These are phyloP conservation scores for Scheffersomyces stipitis DNA, from an alignment of 805 yeast genomes.

Conservation along the genomic window DNA sequence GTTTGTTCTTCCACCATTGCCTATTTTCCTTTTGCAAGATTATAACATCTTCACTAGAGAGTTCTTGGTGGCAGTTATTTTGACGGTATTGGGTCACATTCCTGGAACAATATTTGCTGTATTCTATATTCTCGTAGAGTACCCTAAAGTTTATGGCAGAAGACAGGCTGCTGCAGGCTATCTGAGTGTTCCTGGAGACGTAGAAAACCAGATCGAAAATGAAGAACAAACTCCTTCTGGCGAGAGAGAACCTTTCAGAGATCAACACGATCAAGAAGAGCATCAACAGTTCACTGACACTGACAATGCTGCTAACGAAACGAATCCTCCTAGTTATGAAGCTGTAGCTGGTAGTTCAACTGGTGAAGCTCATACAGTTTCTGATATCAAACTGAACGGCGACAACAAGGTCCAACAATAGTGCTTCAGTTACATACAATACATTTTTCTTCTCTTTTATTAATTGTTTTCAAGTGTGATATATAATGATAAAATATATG, in stretches of 20 bases:
- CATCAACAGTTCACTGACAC: background rate
- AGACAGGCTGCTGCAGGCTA: background rate
- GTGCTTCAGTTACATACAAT: no score
- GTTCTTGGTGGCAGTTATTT: constrained; percentile 28
- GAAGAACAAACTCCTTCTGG: background rate
- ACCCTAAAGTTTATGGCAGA: background rate
- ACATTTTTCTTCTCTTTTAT: no score
- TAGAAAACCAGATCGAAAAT: no score
- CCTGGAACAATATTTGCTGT: constrained; percentile 35
- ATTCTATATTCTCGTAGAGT: constrained; percentile 14
- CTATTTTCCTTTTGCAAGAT: constrained; percentile 30
- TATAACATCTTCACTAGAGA: constrained; percentile 34
- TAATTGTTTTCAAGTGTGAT: no score
- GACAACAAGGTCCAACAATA: constrained; percentile 35
- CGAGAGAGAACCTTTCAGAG: background rate
- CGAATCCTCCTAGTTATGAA: constrained; percentile 23
- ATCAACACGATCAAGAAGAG: background rate
- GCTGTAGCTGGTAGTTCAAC: constrained; percentile 18
- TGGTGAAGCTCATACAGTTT: background rate
- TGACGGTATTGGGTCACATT: constrained; percentile 32
- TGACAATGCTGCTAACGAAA: background rate
- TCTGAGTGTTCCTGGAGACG: background rate
- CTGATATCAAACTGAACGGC: constrained; percentile 11
- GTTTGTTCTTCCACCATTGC: constrained; percentile 38
- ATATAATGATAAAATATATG: constrained; percentile 1